phyloP scores from a whole-genome alignment of 352 stramenopile species.

The Phytophthora vignae region DNA sequence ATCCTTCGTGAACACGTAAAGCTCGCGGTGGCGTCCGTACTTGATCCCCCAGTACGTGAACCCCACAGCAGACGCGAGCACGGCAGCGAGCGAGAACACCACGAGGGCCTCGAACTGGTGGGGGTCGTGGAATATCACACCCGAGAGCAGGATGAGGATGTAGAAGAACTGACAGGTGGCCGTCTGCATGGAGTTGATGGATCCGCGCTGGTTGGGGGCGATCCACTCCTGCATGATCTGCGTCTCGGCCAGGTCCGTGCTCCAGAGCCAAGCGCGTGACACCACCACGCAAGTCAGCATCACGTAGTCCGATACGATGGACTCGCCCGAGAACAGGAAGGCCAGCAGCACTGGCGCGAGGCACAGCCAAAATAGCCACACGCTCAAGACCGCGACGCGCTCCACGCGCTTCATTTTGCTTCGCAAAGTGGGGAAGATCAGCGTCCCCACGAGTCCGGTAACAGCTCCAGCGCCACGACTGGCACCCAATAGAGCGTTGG shows the following conservation, averaged over 20 bases:
- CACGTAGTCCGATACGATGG: constrained; percentile 55
- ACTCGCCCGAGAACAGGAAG: constrained; percentile 56
- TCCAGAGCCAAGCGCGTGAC: constrained; percentile 69
- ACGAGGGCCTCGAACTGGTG: constrained; percentile 66
- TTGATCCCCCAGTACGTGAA: constrained; percentile 61
- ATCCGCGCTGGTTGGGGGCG: constrained; percentile 50
- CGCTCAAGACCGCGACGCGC: constrained; percentile 55
- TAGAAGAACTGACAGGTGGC: constrained; percentile 72
- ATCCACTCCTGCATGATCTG: constrained; percentile 83
- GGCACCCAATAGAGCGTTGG: constrained; percentile 54
- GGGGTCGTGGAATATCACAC: constrained; percentile 63
- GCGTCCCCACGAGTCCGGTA: constrained; percentile 57
- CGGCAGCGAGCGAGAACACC: constrained; percentile 55
- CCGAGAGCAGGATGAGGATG: constrained; percentile 59
- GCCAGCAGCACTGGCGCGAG: constrained; percentile 47
- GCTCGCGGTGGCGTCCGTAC: constrained; percentile 51
- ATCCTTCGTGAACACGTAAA: constrained; percentile 34
- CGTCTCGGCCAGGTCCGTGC: constrained; percentile 62
- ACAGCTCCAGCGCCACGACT: constrained; percentile 55
- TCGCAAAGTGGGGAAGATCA: constrained; percentile 51
- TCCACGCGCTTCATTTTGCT: constrained; percentile 46
- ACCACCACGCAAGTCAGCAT: constrained; percentile 61
- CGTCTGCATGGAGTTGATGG: constrained; percentile 75
- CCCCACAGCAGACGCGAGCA: constrained; percentile 54
- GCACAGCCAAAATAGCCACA: constrained; percentile 74